Evolutionary conservation across 441 rosid species (phyloP).

Genomic region (Iberis amara): DNA sequence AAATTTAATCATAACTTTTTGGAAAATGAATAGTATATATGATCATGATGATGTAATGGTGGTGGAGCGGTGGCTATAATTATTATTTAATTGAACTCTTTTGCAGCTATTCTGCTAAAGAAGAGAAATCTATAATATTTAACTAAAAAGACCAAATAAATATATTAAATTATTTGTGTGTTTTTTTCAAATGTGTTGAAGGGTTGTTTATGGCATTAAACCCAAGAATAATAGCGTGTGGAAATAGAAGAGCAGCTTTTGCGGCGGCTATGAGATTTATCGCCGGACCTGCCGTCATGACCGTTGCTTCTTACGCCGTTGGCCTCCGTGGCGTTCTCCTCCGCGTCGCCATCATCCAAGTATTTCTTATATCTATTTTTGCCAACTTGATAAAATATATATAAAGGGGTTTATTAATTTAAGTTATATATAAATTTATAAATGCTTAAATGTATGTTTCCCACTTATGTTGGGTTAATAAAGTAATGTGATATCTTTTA

Average conservation of each 20-base stretch:
- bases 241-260: conserved; percentile 76
- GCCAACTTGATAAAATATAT: too few species aligned
- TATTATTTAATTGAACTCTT: conserved; percentile 32
- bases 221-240: conserved; percentile 96
- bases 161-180: neutral
- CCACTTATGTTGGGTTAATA: too few species aligned
- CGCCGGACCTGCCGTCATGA: conserved; percentile 92
- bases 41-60: conserved; percentile 14
- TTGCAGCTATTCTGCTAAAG: conserved; percentile 16
- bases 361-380: conserved; percentile 14
- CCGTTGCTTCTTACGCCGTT: conserved; percentile 81
- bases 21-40: conserved; percentile 9
- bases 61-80: conserved; percentile 38
- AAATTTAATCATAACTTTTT: conserved; percentile 1
- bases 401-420: too few species aligned
- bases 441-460: neutral
- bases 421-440: too few species aligned
- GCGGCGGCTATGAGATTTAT: conserved; percentile 89
- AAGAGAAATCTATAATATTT: neutral
- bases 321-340: conserved; percentile 83
- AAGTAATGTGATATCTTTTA: neutral
- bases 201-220: conserved; percentile 99
- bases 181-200: conserved; percentile 12
- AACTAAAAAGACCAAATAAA: neutral
- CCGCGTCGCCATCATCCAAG: conserved; percentile 90